phyloP scores from a whole-genome alignment of 2,329 filamentous ascomycete genomes.

The Byssochlamys sp. region DNA sequence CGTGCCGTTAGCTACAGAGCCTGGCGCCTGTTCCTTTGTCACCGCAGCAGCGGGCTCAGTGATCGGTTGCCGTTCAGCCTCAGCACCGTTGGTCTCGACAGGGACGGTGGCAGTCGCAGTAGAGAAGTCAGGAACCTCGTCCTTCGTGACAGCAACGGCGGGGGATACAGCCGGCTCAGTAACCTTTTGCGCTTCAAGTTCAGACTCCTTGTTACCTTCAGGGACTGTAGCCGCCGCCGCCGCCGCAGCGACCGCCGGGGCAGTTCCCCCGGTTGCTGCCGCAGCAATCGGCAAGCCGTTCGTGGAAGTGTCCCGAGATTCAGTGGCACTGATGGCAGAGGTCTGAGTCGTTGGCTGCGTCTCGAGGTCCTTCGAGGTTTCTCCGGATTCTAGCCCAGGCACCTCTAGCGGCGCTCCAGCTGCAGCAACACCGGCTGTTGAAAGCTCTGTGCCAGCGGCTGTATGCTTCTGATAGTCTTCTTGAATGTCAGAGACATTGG shows the following conservation, averaged over 20 bases:
- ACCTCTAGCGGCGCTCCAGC: not conserved
- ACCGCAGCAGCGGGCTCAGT: not conserved
- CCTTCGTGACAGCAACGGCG: not conserved
- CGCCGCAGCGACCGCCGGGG: not conserved
- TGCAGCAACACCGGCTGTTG: not conserved
- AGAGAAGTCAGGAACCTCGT: not conserved
- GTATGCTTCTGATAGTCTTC: not conserved
- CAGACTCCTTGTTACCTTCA: not conserved
- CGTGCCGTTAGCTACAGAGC: not conserved
- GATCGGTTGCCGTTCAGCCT: not conserved
- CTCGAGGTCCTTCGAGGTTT: not conserved
- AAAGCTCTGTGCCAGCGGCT: not conserved
- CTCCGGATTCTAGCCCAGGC: not conserved
- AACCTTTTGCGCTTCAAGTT: not conserved
- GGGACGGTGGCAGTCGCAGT: not conserved
- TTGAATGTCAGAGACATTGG: not conserved
- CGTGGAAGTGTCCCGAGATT: not conserved
- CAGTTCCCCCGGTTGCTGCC: not conserved
- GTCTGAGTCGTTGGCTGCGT: not conserved
- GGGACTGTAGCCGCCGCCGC: not conserved
- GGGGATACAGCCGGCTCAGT: not conserved
- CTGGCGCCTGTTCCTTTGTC: constrained; percentile 1
- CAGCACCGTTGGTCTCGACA: not conserved
- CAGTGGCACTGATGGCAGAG: not conserved
- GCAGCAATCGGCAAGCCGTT: not conserved